A percentile compares a stretch with the other conserved stretches of the same genome.
Evolutionary conservation across 805 yeast species (phyloP).

Genomic region (Saccharomycopsis sp.): DNA sequence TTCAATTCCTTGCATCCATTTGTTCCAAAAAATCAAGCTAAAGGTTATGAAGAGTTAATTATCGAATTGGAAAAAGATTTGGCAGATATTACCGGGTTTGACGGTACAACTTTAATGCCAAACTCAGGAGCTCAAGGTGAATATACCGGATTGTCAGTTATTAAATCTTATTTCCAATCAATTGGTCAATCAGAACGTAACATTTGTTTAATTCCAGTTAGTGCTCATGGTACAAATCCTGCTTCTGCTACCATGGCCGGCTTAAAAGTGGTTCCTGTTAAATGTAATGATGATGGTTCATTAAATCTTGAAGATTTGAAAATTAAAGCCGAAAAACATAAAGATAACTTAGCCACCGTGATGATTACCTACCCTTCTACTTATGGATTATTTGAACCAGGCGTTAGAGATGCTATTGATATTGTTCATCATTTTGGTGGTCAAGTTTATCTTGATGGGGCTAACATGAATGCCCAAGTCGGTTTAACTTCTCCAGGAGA

Average conservation of each 20-base stretch:
- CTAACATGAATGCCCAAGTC: constrained; percentile 98
- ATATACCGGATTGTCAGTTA: constrained; percentile 85
- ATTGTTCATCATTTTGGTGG: constrained; percentile 82
- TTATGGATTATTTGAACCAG: constrained; percentile 92
- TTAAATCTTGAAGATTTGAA: constrained; percentile 71
- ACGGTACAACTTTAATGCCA: constrained; percentile 86
- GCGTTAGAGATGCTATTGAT: constrained; percentile 76
- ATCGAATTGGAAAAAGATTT: constrained; percentile 72
- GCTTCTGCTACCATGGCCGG: constrained; percentile 99
- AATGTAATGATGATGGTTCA: constrained; percentile 78
- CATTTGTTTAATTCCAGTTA: constrained; percentile 88
- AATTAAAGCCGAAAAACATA: constrained; percentile 60
- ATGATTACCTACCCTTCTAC: constrained; percentile 99
- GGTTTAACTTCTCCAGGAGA: constrained; percentile 97
- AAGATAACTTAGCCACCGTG: constrained; percentile 68
- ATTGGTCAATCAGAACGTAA: constrained; percentile 66
- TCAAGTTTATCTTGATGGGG: constrained; percentile 96
- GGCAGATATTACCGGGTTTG: constrained; percentile 88
- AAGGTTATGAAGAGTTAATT: constrained; percentile 72
- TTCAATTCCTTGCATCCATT: constrained; percentile 86
- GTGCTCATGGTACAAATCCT: constrained; percentile 98
- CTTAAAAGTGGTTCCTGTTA: constrained; percentile 83
- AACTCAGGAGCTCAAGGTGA: constrained; percentile 99
- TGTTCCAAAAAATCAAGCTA: constrained; percentile 81
- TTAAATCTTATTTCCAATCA: constrained; percentile 62